Evolutionary conservation across 1,284 basidiomycete genomes (phyloP).

Genomic region (Malassezia yamatoensis): DNA sequence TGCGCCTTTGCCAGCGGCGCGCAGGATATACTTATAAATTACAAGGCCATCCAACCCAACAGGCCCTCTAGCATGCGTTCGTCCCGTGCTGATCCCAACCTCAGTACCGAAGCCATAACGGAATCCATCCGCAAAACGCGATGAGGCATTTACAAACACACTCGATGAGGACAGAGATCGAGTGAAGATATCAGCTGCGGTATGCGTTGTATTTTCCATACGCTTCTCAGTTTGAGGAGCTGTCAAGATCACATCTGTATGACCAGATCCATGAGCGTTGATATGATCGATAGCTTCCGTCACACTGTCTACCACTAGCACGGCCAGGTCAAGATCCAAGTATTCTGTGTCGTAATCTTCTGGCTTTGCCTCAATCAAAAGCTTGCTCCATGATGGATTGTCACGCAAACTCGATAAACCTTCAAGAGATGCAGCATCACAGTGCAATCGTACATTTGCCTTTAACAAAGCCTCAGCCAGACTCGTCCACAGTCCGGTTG

Average conservation of each 20-base stretch:
- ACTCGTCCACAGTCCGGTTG: slow-evolving; percentile 59
- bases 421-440: slow-evolving; percentile 54
- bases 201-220: not conserved
- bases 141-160: slow-evolving; percentile 86
- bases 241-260: slow-evolving; percentile 90
- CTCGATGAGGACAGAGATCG: slow-evolving; percentile 82
- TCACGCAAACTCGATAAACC: not conserved
- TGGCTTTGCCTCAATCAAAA: slow-evolving; percentile 33
- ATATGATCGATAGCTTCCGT: slow-evolving; percentile 72
- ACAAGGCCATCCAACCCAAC: slow-evolving; percentile 76
- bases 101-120: slow-evolving; percentile 95
- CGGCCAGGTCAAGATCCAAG: slow-evolving; percentile 54
- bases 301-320: slow-evolving; percentile 64
- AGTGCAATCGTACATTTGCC: slow-evolving; percentile 65
- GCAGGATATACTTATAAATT: slow-evolving; percentile 42
- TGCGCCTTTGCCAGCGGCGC: slow-evolving; percentile 13
- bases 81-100: slow-evolving; percentile 91
- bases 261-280: slow-evolving; percentile 83
- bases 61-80: slow-evolving; percentile 90
- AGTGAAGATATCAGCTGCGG: slow-evolving; percentile 62
- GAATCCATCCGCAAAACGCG: slow-evolving; percentile 93
- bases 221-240: slow-evolving; percentile 54
- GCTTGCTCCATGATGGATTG: slow-evolving; percentile 18
- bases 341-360: slow-evolving; percentile 77
- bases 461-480: slow-evolving; percentile 64